These are phyloP conservation scores for Candida broadrunensis DNA, from an alignment of 805 yeast species.

Conservation along the genomic window DNA sequence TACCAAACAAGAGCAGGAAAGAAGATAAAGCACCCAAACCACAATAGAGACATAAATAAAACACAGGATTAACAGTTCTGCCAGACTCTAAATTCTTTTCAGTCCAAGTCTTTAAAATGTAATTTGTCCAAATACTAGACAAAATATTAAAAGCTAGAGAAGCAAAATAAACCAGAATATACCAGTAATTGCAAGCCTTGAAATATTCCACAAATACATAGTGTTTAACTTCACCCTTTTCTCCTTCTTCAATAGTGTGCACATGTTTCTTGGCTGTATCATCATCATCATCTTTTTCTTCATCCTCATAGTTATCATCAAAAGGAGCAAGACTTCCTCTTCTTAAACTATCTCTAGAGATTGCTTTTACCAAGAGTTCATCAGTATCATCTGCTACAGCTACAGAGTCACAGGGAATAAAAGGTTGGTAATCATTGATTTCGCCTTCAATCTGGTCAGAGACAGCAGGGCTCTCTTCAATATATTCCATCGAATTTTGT, in stretches of 20 bases:
- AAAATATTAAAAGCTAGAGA: conserved; percentile 8
- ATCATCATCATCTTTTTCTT: too few relatives aligned
- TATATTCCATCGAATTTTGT: too few relatives aligned
- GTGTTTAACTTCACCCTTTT: conserved; percentile 26
- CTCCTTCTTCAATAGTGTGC: conserved; percentile 21
- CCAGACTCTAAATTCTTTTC: conserved; percentile 26
- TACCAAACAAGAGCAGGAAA: conserved; percentile 22
- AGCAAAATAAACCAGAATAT: conserved; percentile 13
- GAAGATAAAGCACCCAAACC: too few relatives aligned
- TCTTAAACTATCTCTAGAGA: conserved; percentile 1
- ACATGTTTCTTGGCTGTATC: conserved; percentile 7
- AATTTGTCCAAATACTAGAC: conserved; percentile 17
- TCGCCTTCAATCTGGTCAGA: too few relatives aligned
- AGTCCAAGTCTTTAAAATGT: conserved; percentile 34
- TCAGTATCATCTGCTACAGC: too few relatives aligned
- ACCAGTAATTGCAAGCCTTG: conserved; percentile 13
- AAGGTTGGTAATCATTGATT: too few relatives aligned
- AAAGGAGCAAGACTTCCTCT: conserved; percentile 3
- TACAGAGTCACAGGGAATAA: too few relatives aligned
- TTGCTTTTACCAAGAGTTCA: too few relatives aligned
- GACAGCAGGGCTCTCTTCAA: too few relatives aligned
- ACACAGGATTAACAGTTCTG: conserved; percentile 17
- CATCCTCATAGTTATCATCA: conserved; percentile 1
- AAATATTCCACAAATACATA: conserved; percentile 24
- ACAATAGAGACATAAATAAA: conserved; percentile 22